Base-by-base conservation (phyloP, 495 filamentous ascomycete genomes). In the Penicillium canescens region DNA sequence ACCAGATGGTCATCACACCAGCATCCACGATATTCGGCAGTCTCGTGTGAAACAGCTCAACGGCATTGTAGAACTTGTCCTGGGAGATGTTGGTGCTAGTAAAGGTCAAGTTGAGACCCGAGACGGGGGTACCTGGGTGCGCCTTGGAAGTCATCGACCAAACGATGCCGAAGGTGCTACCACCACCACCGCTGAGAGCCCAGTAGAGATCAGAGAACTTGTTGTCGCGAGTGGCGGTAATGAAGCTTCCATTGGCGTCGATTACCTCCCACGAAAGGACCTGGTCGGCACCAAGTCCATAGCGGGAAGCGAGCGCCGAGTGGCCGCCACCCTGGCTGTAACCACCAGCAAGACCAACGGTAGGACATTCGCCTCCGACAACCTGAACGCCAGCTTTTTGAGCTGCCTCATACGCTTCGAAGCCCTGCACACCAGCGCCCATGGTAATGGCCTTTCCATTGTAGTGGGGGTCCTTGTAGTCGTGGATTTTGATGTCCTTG, bases 181-280 rank as follows among this genome's bases (percentile, higher is more conserved):
- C 83, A 13, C 85, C 86, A 13, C 86, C 86, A 1, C 85, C 86
- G 33, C 79, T 73, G 36, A 88, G 72, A 8, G 86, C 86, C 85
- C 83, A 89, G 64, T 84, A 89, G 6, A 89, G 59, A 61, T 89
- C 86, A 1, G 67, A 42, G 52, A 87, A 77, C 55, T 81, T 69
- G 40, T 73, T 79, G 9, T 65, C 62, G 42, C 79, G 78, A 46
- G 80, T 83, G 5, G 78, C 79, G 0, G 67, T 77, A 26, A 86
- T 45, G 14, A 82, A 54, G 16, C 62, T 59, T 0, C 86, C 85
- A 0, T 44, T 49, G 0, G 71, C 73, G 3, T 80, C 82, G 4
- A 89, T 77, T 0, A 89, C 70, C 50, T 86, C 80, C 71, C 81
- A 82, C 56, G 84, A 75, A 4, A 89, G 71, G 1, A 84, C 77